A percentile compares a stretch with the other conserved stretches of the same genome.
Conservation (phyloP, 768 basidiomycete genomes). For the Fomitopsis serialis region DNA sequence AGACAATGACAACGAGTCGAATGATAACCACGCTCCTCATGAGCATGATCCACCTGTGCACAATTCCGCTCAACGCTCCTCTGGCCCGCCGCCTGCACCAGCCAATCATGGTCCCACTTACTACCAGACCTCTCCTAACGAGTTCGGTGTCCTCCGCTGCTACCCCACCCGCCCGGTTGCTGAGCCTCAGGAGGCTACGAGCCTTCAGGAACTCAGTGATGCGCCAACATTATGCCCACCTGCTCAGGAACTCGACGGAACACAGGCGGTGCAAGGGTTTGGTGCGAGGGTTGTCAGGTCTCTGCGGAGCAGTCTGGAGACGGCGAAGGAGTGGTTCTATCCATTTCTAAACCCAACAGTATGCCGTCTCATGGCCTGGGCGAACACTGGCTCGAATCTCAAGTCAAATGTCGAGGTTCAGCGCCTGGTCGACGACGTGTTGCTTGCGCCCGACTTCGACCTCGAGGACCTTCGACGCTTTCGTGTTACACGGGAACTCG, state of each 20-base stretch:
- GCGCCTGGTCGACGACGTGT: constrained; percentile 16
- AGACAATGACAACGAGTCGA: not conserved
- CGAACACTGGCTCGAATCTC: constrained; percentile 18
- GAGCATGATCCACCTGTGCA: not conserved
- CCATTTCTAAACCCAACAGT: constrained; percentile 13
- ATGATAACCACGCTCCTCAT: not conserved
- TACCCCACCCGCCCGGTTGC: not conserved
- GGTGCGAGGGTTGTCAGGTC: too few relatives aligned
- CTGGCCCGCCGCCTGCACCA: not conserved
- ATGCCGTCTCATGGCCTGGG: constrained; percentile 26
- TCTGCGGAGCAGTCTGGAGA: not conserved
- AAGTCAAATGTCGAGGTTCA: constrained; percentile 25
- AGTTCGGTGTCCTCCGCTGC: not conserved
- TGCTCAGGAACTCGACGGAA: not conserved
- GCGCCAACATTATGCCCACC: not conserved
- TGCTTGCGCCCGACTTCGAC: constrained; percentile 1
- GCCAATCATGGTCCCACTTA: not conserved
- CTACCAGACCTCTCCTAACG: not conserved
- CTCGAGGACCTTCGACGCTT: not conserved
- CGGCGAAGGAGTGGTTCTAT: not conserved
- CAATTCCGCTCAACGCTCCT: not conserved
- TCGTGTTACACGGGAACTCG: constrained; percentile 1
- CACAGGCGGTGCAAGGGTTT: not conserved
- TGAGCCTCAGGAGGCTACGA: not conserved
- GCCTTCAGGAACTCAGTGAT: not conserved